A percentile compares a stretch with the other conserved stretches of the same genome.
phyloP scores from a whole-genome alignment of 2,329 filamentous ascomycete species.

The Sarocladium oryzae region DNA sequence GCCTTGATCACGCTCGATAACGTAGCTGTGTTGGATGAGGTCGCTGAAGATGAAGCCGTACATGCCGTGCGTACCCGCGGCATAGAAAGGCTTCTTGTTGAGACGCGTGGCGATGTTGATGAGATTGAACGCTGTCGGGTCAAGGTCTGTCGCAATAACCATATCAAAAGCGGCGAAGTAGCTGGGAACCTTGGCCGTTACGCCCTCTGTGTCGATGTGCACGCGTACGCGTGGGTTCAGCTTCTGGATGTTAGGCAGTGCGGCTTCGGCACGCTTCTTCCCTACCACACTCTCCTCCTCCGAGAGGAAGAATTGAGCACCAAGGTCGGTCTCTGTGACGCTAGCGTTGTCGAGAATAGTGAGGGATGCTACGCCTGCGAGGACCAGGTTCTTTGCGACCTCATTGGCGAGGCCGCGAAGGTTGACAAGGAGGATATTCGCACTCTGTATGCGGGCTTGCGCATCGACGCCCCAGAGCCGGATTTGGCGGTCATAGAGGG shows the following conservation, averaged over 20 bases:
- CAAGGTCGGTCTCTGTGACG: constrained; percentile 74
- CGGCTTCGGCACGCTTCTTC: constrained; percentile 77
- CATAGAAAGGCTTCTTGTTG: constrained; percentile 77
- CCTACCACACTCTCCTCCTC: constrained; percentile 56
- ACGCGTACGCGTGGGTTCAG: constrained; percentile 86
- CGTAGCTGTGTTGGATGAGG: constrained; percentile 82
- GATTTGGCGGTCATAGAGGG: constrained; percentile 94
- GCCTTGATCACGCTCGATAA: constrained; percentile 76
- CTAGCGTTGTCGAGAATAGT: constrained; percentile 76
- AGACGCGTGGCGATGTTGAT: constrained; percentile 85
- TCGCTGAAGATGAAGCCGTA: constrained; percentile 96
- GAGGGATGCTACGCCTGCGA: constrained; percentile 85
- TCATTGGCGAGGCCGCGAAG: constrained; percentile 87
- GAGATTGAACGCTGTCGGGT: constrained; percentile 63
- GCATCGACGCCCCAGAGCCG: constrained; percentile 95
- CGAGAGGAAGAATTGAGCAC: constrained; percentile 74
- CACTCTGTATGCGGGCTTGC: constrained; percentile 84
- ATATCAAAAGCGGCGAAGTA: constrained; percentile 80
- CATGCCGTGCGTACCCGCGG: constrained; percentile 77
- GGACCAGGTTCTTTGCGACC: constrained; percentile 93
- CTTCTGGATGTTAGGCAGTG: constrained; percentile 68
- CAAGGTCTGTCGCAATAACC: constrained; percentile 83
- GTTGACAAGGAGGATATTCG: constrained; percentile 83
- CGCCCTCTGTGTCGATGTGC: constrained; percentile 59
- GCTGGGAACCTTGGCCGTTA: constrained; percentile 59